phyloP scores from a whole-genome alignment of 345 rosid species.

The Turnera subulata region DNA sequence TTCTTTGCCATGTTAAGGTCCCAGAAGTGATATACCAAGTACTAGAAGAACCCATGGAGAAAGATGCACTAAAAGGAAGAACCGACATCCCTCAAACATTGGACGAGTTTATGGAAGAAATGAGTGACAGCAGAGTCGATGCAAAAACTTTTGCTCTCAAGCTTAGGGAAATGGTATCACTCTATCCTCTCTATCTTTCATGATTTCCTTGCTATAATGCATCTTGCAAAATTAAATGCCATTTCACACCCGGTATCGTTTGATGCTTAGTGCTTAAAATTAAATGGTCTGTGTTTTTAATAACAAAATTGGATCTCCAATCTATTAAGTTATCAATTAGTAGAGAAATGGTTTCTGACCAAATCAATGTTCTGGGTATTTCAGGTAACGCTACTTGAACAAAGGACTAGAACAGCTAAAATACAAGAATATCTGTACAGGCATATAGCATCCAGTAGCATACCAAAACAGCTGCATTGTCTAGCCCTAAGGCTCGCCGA shows the following conservation, averaged over 20 bases:
- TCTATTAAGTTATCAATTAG: background rate
- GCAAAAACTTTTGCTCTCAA: slow-evolving; percentile 78
- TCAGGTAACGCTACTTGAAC: slow-evolving; percentile 71
- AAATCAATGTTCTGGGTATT: background rate
- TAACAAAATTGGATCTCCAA: background rate
- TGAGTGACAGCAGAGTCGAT: slow-evolving; percentile 52
- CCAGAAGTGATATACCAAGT: slow-evolving; percentile 81
- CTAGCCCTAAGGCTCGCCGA: slow-evolving; percentile 73
- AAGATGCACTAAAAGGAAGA: slow-evolving; percentile 69
- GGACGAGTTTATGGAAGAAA: slow-evolving; percentile 66
- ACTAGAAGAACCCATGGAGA: slow-evolving; percentile 51
- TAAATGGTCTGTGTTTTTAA: too few species aligned
- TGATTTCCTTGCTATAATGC: background rate
- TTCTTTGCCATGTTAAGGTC: slow-evolving; percentile 41
- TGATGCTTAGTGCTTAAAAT: too few species aligned
- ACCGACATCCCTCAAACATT: slow-evolving; percentile 74
- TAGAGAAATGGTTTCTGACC: too few species aligned
- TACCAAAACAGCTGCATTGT: slow-evolving; percentile 93
- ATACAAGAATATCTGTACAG: slow-evolving; percentile 88
- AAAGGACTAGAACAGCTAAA: slow-evolving; percentile 87
- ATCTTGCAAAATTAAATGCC: too few species aligned
- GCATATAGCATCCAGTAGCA: slow-evolving; percentile 92
- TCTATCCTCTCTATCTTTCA: background rate
- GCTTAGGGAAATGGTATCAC: slow-evolving; percentile 82
- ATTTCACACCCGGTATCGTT: too few species aligned